Percentiles rank a stretch among this genome's conserved stretches.
Evolutionary conservation across 208 protist genomes (phyloP).

Genomic region (Blastocrithidia nonstop): DNA sequence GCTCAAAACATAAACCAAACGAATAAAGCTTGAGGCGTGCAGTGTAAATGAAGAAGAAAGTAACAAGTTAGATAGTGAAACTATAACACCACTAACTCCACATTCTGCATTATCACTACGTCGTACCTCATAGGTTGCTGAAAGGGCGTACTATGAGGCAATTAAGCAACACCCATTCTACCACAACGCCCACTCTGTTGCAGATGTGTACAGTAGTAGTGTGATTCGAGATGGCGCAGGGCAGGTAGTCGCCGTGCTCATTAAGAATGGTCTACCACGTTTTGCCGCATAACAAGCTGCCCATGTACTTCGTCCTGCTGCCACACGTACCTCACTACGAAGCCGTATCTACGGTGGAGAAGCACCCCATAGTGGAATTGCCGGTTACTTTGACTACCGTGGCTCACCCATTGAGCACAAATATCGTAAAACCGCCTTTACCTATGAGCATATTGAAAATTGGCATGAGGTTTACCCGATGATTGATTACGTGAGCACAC

Average conservation of each 20-base stretch:
- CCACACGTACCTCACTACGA: conserved; percentile 43
- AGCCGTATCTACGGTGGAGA: conserved; percentile 67
- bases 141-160: conserved; percentile 34
- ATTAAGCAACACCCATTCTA: conserved; percentile 73
- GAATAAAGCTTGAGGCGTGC: too few species aligned
- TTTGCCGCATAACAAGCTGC: conserved; percentile 45
- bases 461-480: conserved; percentile 77
- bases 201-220: conserved; percentile 44
- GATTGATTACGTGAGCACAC: conserved; percentile 75
- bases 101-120: too few species aligned
- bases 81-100: too few species aligned
- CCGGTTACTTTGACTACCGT: conserved; percentile 83
- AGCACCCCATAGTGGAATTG: conserved; percentile 74
- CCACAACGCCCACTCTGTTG: conserved; percentile 49
- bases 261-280: conserved; percentile 45
- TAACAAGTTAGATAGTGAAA: too few species aligned
- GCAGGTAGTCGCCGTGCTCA: conserved; percentile 35
- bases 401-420: conserved; percentile 75
- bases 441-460: conserved; percentile 31
- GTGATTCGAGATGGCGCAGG: conserved; percentile 56
- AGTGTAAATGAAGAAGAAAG: too few species aligned
- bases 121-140: too few species aligned
- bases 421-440: conserved; percentile 79
- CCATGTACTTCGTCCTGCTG: conserved; percentile 48
- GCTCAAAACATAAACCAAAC: too few species aligned